Conservation (phyloP, 1,284 basidiomycete genomes). For the Papiliotrema terrestris region DNA sequence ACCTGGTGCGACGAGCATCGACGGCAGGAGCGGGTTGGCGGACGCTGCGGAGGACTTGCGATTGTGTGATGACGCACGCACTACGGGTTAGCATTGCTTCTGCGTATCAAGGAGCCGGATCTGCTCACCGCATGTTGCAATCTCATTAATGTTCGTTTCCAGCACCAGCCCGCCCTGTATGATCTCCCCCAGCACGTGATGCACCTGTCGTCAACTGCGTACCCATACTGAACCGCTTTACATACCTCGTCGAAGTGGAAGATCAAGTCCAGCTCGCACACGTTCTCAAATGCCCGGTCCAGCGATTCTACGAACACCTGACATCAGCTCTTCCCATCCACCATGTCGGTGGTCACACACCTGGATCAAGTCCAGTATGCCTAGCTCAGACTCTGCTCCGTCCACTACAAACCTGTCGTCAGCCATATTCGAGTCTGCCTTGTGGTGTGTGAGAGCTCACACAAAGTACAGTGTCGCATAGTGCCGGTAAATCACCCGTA, state of each 20-base stretch:
- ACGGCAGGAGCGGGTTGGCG: constrained; percentile 41
- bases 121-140: constrained; percentile 66
- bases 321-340: neutral
- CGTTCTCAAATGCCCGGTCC: constrained; percentile 94
- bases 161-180: constrained; percentile 96
- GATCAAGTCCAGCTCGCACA: constrained; percentile 96
- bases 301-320: constrained; percentile 95
- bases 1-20: constrained; percentile 28
- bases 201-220: constrained; percentile 55
- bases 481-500: constrained; percentile 55
- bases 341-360: constrained; percentile 50
- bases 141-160: constrained; percentile 96
- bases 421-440: neutral
- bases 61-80: constrained; percentile 34
- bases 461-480: constrained; percentile 98
- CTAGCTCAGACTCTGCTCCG: constrained; percentile 89
- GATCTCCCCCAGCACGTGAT: constrained; percentile 89
- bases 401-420: constrained; percentile 77
- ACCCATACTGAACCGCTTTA: neutral
- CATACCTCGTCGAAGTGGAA: constrained; percentile 96
- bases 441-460: constrained; percentile 21
- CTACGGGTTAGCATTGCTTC: constrained; percentile 10
- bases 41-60: constrained; percentile 43
- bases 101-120: neutral
- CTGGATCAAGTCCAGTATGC: constrained; percentile 95